Evolutionary conservation across 345 rosid species (phyloP), one percentile per base, ranked within the genome.

Genomic region (Mallotus nudiflorus): DNA sequence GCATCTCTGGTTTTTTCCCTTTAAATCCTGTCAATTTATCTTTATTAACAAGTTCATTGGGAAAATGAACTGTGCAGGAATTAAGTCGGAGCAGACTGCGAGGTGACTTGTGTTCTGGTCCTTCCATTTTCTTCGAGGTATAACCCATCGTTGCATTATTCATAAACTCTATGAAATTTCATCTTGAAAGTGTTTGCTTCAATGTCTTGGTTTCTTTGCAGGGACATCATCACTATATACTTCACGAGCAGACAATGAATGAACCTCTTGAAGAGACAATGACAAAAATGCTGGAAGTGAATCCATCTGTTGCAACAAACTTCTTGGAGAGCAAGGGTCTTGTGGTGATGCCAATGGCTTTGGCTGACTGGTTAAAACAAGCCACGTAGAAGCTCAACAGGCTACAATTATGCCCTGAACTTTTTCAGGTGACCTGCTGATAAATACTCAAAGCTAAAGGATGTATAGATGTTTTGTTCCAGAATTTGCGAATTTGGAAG

Each of bases 261-360:
- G 84, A 79, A 65, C 75, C 90, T 20, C 75, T 86, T 52, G 93
- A 86, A 80, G 87, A 82, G 56, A 73, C 80, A 75, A 70, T 85
- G 67, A 85, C 67, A 59, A 82, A 78, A 62, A 64, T 85, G 39
- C 72, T 85, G 15, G 73, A 71, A 74, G 77, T 68, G 44, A 85
- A 88, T 71, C 80, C 79, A n/a, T 68, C 78, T 9, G 86, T 77
- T 51, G 89, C 88, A 24, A 70, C 73, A 63, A 73, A 68, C 56
- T 78, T 88, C 66, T 75, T 88, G 69, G 83, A 80, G 78, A 83
- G 82, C 67, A 84, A 65, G 65, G 92, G 92, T 53, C 80, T 86
- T 67, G 74, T 71, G 72, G 68, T 86, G 42, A 74, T 78, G 83
- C 90, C 86, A 5, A 62, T 76, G 68, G 56, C 84, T 55, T 67